Evolutionary conservation across 108 stramenopile genomes (phyloP), one percentile per base, ranked within the genome.

Genomic region (Nitzschia putrida): DNA sequence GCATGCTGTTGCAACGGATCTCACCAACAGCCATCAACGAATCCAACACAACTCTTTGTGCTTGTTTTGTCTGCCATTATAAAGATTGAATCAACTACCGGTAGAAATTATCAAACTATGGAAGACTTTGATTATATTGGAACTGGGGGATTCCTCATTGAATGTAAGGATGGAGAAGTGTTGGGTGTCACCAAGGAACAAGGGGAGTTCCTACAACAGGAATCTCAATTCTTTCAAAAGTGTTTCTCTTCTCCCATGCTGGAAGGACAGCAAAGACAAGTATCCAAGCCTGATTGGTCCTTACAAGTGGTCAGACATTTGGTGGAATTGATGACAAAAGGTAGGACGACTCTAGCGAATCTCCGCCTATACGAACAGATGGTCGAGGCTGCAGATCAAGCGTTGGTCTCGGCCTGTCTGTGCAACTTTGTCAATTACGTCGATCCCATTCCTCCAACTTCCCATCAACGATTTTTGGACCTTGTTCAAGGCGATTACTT

Each of bases 71-170:
- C 29, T 3, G 4, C 3, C 29, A 34, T 34, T 4, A 34, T 34
- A 34, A 34, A 34, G 29, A 4, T 34, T 3, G 29, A 34, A 34
- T 34, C 29, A 34, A 34, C 29, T 4, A 34, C n/a, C n/a, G n/a
- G n/a, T n/a, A n/a, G n/a, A n/a, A n/a, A n/a, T n/a, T n/a, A n/a
- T n/a, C n/a, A n/a, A n/a, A n/a, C n/a, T n/a, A 59, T 59, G 58
- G 58, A 59, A 59, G 70, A 71, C 43, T 73, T 57, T 11, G 72
- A 73, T 20, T 73, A 73, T 53, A 65, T 73, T 56, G 72, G 64
- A 8, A 64, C 63, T 0, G 72, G 72, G 8, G 72, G 72, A 57
- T 73, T 73, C 41, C 13, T 73, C 34, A 64, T 73, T 25, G 64
- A 65, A 39, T 73, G 72, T 29, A 12, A 56, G 3, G 53, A 25